These are phyloP conservation scores for Jatropha podagrica DNA, from an alignment of 441 rosid genomes.

Conservation along the genomic window DNA sequence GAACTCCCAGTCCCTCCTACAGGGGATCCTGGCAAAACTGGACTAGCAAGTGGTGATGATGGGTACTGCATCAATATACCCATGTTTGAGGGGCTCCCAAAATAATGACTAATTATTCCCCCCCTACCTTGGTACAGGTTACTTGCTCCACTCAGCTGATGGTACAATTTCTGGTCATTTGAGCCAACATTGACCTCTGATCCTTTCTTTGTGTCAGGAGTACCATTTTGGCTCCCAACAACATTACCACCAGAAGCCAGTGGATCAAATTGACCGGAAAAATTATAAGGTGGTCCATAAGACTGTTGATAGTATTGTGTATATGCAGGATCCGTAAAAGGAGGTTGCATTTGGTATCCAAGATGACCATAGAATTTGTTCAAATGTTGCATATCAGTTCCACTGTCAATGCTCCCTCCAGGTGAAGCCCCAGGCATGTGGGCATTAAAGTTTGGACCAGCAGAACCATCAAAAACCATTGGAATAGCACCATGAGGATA, in stretches of 20 bases:
- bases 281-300: constrained; percentile 36
- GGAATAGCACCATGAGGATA: constrained; percentile 47
- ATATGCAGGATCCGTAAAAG: constrained; percentile 42
- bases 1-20: constrained; percentile 23
- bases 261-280: constrained; percentile 42
- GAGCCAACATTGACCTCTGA: constrained; percentile 25
- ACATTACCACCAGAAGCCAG: constrained; percentile 31
- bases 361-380: constrained; percentile 46
- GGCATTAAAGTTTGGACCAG: constrained; percentile 37
- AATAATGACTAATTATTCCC: constrained; percentile 35
- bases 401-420: constrained; percentile 39
- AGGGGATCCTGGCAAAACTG: constrained; percentile 43
- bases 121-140: constrained; percentile 34
- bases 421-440: constrained; percentile 41
- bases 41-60: constrained; percentile 35
- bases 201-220: constrained; percentile 37
- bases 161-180: constrained; percentile 36
- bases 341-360: constrained; percentile 42
- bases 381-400: constrained; percentile 43
- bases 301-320: constrained; percentile 52
- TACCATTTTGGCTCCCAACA: constrained; percentile 38
- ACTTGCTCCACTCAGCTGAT: constrained; percentile 34
- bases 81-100: constrained; percentile 40
- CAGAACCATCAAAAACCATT: constrained; percentile 36
- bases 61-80: constrained; percentile 51